These are phyloP conservation scores for Colletotrichum cordylinicola DNA, from an alignment of 2,329 filamentous ascomycete species.

Conservation along the genomic window DNA sequence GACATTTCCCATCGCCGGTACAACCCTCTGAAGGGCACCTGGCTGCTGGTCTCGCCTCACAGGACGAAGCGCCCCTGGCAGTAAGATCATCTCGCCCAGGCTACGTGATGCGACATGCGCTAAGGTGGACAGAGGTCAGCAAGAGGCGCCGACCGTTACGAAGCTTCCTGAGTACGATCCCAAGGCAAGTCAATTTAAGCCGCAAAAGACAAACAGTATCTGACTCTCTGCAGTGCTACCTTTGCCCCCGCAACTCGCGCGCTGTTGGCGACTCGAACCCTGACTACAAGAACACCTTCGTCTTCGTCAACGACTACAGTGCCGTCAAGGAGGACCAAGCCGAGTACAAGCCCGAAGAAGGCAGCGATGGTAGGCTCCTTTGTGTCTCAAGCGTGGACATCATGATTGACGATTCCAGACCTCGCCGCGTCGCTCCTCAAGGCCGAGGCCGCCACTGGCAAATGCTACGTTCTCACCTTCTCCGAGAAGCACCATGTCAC, in stretches of 20 bases:
- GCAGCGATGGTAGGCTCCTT: constrained; percentile 36
- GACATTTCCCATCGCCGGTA: constrained; percentile 96
- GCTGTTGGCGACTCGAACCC: constrained; percentile 89
- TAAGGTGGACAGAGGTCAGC: constrained; percentile 66
- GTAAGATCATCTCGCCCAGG: constrained; percentile 57
- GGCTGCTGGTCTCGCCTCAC: constrained; percentile 95
- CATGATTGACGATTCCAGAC: constrained; percentile 48
- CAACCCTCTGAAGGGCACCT: constrained; percentile 88
- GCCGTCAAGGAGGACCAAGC: constrained; percentile 94
- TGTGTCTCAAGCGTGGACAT: fast-evolving
- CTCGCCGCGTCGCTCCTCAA: constrained; percentile 78
- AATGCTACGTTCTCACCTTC: constrained; percentile 97
- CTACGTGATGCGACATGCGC: background rate
- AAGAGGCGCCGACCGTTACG: constrained; percentile 74
- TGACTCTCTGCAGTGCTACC: constrained; percentile 73
- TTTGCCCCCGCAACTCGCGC: constrained; percentile 90
- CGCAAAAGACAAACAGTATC: background rate
- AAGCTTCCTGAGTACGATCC: constrained; percentile 83
- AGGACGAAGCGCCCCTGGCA: constrained; percentile 98
- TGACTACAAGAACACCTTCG: constrained; percentile 84
- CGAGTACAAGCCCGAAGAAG: constrained; percentile 64
- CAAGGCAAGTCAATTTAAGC: constrained; percentile 48
- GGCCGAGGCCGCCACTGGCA: constrained; percentile 87
- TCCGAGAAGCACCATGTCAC: constrained; percentile 90
- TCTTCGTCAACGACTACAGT: constrained; percentile 97